These are phyloP conservation scores for Hirschfeldia incana DNA, from an alignment of 345 rosid genomes.

Conservation along the genomic window DNA sequence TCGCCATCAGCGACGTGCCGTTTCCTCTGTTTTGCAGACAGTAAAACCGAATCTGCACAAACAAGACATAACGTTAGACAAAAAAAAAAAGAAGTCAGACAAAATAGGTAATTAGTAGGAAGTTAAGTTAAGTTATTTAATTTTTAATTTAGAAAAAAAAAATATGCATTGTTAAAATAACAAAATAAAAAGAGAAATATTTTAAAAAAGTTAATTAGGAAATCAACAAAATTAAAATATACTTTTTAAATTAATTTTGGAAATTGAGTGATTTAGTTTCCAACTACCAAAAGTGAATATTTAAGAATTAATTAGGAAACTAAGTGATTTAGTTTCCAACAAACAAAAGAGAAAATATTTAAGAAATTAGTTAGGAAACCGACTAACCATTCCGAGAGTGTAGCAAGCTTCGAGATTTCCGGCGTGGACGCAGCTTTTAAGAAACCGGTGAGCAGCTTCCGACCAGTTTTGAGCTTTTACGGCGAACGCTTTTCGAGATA, in stretches of 20 bases:
- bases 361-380: not conserved
- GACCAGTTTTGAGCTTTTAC: constrained; percentile 75
- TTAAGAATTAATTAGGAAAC: not conserved
- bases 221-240: not conserved
- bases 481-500: constrained; percentile 56
- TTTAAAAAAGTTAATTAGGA: not conserved
- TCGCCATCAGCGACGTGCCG: constrained; percentile 94
- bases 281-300: not conserved
- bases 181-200: not conserved
- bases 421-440: constrained; percentile 77
- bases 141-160: not conserved
- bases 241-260: too few relatives aligned
- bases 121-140: not conserved
- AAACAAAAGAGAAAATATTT: not conserved
- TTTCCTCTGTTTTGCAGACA: constrained; percentile 74
- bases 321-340: not conserved
- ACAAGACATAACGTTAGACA: not conserved
- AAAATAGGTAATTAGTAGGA: not conserved
- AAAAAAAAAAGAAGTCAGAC: not conserved
- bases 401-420: constrained; percentile 92
- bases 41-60: constrained; percentile 82
- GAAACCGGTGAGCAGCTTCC: constrained; percentile 77
- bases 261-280: not conserved
- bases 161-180: not conserved
- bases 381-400: constrained; percentile 89